Evolutionary conservation across 768 basidiomycete species (phyloP), one percentile per base, ranked within the genome.

Genomic region (Psilocybe subaeruginosa): DNA sequence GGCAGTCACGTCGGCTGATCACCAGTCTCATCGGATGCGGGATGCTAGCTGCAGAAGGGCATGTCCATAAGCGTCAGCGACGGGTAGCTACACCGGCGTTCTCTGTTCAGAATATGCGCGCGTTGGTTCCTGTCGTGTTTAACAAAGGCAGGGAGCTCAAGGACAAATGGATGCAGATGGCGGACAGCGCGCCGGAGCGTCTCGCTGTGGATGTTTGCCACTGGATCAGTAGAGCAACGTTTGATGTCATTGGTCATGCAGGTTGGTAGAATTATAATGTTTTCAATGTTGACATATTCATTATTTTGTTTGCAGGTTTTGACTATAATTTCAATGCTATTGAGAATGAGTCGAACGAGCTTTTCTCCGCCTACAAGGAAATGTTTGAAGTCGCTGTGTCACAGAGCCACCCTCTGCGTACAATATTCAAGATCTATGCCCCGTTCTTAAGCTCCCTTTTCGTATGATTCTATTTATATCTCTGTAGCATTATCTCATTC

Each of bases 191-290:
- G 16, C 58, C 63, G 59, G 71, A 66, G 27, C 65, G 52, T 17
- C 27, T 71, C 60, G 75, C 66, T 67, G 69, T 97, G 27, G 92
- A 97, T 67, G 85, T 95, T 6, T 88, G 85, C 69, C 86, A 84
- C 65, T 96, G 91, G 90, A 74, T 95, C 35, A 90, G 88, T 64
- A 82, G 93, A 46, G 88, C 89, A 8, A 94, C 94, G 0, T 91
- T 97, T 68, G 95, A 97, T 72, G 88, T 96, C 47, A 94, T 97
- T 66, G 95, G 94, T 1, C 72, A 92, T n/a, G 92, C 94, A 45
- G 92, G 91, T 92, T 58, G 49, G 78, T 70, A 7, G 23, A 19
- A 14, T 23, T 16, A 12, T 19, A 30, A 30, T 46, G 11, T 54
- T 52, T 31, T 41, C 29, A 35, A n/a, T 53, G 23, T 23, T 1